Percentiles rank a stretch among this genome's conserved stretches.
Conservation (phyloP, 305 asterid genomes). For the Caryopteris hybrid region DNA sequence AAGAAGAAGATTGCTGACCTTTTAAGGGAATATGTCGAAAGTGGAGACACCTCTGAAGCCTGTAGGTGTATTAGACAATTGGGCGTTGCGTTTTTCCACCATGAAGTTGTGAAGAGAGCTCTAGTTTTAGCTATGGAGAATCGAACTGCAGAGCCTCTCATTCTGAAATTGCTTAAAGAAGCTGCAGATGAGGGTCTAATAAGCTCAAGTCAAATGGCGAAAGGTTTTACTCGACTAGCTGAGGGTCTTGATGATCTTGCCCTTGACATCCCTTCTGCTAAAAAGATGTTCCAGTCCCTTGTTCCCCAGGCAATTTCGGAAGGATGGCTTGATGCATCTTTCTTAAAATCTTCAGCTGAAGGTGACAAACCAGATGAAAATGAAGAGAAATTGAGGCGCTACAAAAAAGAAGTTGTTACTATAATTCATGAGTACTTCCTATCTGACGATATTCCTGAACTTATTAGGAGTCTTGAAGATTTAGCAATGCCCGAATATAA, state of each 20-base stretch:
- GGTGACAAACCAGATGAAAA: slow-evolving; percentile 32
- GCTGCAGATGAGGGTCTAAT: slow-evolving; percentile 82
- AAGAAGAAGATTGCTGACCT: slow-evolving; percentile 73
- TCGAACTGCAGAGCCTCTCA: slow-evolving; percentile 47
- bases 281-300: slow-evolving; percentile 40
- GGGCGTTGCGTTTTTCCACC: slow-evolving; percentile 81
- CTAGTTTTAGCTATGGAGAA: slow-evolving; percentile 71
- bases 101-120: slow-evolving; percentile 85
- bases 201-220: slow-evolving; percentile 79
- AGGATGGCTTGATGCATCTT: slow-evolving; percentile 79
- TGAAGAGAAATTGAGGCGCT: slow-evolving; percentile 45
- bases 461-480: slow-evolving; percentile 79
- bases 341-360: slow-evolving; percentile 34
- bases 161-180: slow-evolving; percentile 59
- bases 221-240: slow-evolving; percentile 62
- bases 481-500: slow-evolving; percentile 61
- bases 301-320: slow-evolving; percentile 65
- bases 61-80: slow-evolving; percentile 74
- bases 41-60: slow-evolving; percentile 79
- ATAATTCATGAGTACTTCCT: slow-evolving; percentile 81
- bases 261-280: slow-evolving; percentile 84
- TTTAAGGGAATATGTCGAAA: slow-evolving; percentile 64
- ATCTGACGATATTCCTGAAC: slow-evolving; percentile 89
- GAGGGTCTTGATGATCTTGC: slow-evolving; percentile 85
- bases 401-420: slow-evolving; percentile 60